Conservation (phyloP, 345 rosid genomes). For the Bruguiera parviflora region DNA sequence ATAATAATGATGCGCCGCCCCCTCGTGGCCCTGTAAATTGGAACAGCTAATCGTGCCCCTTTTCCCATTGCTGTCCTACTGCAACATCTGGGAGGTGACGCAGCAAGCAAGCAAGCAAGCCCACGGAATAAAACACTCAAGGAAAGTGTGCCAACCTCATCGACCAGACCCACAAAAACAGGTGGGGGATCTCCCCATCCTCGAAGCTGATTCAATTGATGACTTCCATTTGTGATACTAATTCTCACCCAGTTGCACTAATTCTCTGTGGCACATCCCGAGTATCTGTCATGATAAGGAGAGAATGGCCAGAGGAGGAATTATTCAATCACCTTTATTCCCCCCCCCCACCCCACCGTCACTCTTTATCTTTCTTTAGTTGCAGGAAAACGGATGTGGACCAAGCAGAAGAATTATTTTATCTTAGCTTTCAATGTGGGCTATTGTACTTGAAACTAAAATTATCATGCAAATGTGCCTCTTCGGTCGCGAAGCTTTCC, state of each 20-base stretch:
- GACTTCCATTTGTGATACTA: background rate
- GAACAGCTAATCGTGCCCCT: slow-evolving; percentile 10
- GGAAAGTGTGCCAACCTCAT: slow-evolving; percentile 18
- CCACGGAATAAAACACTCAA: background rate
- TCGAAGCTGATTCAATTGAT: slow-evolving; percentile 10
- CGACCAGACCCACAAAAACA: background rate
- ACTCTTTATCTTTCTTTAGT: background rate
- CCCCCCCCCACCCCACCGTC: slow-evolving; percentile 2
- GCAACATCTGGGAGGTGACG: slow-evolving; percentile 9
- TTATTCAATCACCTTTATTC: slow-evolving; percentile 14
- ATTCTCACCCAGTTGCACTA: background rate
- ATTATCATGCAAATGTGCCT: slow-evolving; percentile 15
- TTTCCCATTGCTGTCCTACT: slow-evolving; percentile 6
- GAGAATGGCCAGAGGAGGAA: slow-evolving; percentile 11
- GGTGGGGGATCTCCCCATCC: slow-evolving; percentile 5
- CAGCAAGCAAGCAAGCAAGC: background rate
- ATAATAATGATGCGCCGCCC: slow-evolving; percentile 11
- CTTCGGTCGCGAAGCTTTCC: slow-evolving; percentile 21
- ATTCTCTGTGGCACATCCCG: too few relatives aligned
- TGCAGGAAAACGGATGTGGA: slow-evolving; percentile 17
- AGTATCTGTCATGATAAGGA: background rate
- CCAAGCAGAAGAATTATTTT: slow-evolving; percentile 8
- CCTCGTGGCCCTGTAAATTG: slow-evolving; percentile 4
- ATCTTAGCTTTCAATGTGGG: slow-evolving; percentile 10
- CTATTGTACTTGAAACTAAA: slow-evolving; percentile 13